Conservation (phyloP, 2,329 filamentous ascomycete species). For the Aureobasidium musti region DNA sequence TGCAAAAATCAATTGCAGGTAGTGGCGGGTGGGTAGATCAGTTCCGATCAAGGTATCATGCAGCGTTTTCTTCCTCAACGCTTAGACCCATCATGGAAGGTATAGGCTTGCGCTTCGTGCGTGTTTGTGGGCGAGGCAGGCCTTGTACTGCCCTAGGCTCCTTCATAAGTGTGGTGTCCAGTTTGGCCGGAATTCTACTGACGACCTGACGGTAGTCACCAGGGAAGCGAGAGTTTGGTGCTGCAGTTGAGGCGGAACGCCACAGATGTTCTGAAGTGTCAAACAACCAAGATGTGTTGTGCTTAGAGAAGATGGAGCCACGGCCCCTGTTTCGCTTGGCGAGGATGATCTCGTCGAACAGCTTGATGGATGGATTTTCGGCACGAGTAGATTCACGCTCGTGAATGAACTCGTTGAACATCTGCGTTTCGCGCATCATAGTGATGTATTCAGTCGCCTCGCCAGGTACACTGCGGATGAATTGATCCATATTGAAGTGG, state of each 20-base stretch:
- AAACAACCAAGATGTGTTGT: constrained; percentile 63
- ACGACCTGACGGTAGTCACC: constrained; percentile 57
- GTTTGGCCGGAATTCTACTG: constrained; percentile 70
- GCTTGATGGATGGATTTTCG: constrained; percentile 65
- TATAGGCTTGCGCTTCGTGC: constrained; percentile 54
- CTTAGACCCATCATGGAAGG: constrained; percentile 44
- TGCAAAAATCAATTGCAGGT: background rate
- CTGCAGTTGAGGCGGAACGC: constrained; percentile 64
- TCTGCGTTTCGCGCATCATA: constrained; percentile 66
- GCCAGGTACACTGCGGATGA: constrained; percentile 63
- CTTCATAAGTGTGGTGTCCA: constrained; percentile 86
- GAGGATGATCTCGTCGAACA: constrained; percentile 83
- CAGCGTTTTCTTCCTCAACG: constrained; percentile 4
- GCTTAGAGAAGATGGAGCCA: constrained; percentile 64
- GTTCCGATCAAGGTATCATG: background rate
- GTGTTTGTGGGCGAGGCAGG: constrained; percentile 63
- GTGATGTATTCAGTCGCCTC: constrained; percentile 66
- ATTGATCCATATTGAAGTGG: constrained; percentile 67
- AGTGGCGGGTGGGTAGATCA: background rate
- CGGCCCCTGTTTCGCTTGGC: constrained; percentile 73
- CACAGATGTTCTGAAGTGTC: constrained; percentile 78
- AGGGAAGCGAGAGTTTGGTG: constrained; percentile 56
- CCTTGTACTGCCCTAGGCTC: constrained; percentile 89
- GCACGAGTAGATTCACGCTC: constrained; percentile 69
- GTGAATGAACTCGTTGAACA: constrained; percentile 82